A percentile compares a stretch with the other conserved stretches of the same genome.
phyloP scores from a whole-genome alignment of 345 rosid genomes.

The Lagerstroemia speciosa region DNA sequence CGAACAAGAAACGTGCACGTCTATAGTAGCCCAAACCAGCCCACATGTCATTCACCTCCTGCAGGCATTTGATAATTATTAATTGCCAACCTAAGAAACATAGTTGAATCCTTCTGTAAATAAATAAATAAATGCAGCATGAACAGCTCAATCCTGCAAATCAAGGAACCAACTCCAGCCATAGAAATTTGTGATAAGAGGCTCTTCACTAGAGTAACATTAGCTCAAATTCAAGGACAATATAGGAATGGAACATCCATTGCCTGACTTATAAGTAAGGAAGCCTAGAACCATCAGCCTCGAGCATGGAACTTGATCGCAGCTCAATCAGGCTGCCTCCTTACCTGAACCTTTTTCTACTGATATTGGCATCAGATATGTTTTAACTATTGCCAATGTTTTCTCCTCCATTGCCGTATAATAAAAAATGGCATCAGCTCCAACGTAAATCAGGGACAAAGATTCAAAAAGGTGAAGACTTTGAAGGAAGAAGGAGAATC shows the following conservation, averaged over 20 bases:
- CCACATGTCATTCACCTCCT: constrained; percentile 99
- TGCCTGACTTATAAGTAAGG: no score
- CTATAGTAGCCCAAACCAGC: constrained; percentile 94
- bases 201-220: background rate
- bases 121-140: background rate
- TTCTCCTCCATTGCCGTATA: background rate
- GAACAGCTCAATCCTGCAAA: background rate
- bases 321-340: background rate
- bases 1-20: constrained; percentile 80
- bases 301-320: background rate
- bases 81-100: background rate
- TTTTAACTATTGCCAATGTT: background rate
- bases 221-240: background rate
- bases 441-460: background rate
- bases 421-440: background rate
- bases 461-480: background rate
- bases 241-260: background rate
- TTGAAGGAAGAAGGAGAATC: background rate
- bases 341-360: no score
- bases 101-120: background rate
- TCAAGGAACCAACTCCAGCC: background rate
- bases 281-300: background rate
- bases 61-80: constrained; percentile 13
- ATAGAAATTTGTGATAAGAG: background rate
- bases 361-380: background rate